Evolutionary conservation across 257 asterid species (phyloP).

Genomic region (Vinca minor): DNA sequence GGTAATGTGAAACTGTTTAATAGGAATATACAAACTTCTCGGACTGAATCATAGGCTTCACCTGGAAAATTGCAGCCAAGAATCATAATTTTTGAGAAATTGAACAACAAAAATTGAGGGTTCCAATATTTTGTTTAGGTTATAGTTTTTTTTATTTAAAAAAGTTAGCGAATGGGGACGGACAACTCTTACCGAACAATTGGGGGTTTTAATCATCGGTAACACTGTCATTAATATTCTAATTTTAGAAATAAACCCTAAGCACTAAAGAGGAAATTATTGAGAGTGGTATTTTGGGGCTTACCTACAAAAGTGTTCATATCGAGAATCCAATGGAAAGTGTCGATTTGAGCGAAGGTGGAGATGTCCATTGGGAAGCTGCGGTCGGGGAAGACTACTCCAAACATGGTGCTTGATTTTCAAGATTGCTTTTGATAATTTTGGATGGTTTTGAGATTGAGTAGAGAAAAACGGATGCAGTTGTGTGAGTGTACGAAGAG

Average conservation of each 20-base stretch:
- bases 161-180: too few relatives aligned
- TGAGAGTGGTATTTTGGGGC: too few relatives aligned
- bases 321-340: slow-evolving; percentile 89
- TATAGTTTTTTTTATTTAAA: too few relatives aligned
- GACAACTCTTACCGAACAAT: too few relatives aligned
- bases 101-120: background rate
- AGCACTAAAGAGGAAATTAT: too few relatives aligned
- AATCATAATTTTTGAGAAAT: background rate
- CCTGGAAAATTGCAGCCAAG: slow-evolving; percentile 23
- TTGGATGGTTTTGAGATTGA: background rate
- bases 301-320: slow-evolving; percentile 85
- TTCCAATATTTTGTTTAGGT: too few relatives aligned
- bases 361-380: slow-evolving; percentile 93
- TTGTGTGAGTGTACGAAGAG: background rate
- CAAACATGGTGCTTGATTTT: slow-evolving; percentile 56
- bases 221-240: too few relatives aligned
- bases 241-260: too few relatives aligned
- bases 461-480: background rate
- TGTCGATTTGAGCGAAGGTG: slow-evolving; percentile 86
- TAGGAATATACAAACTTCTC: slow-evolving; percentile 81
- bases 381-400: slow-evolving; percentile 90
- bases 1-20: slow-evolving; percentile 71
- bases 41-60: slow-evolving; percentile 71
- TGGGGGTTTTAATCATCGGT: too few relatives aligned
- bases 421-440: background rate